Conservation (phyloP, 768 basidiomycete genomes). For the Lentinula sp. region DNA sequence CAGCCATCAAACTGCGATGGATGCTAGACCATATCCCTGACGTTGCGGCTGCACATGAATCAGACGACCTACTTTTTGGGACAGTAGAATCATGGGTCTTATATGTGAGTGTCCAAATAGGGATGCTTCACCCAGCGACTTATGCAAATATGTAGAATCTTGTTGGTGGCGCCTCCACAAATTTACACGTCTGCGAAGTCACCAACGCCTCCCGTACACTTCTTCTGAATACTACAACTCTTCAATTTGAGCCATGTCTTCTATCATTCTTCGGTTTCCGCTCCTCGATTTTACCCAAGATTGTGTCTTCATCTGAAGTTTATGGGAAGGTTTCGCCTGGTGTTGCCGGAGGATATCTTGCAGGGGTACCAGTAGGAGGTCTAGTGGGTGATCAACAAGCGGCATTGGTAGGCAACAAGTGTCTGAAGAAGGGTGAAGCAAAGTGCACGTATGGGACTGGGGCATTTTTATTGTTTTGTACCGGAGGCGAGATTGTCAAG, state of each 20-base stretch:
- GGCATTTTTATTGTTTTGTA: conserved; percentile 93
- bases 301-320: conserved; percentile 89
- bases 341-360: conserved; percentile 58
- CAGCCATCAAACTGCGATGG: conserved; percentile 94
- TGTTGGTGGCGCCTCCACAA: conserved; percentile 65
- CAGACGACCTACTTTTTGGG: conserved; percentile 82
- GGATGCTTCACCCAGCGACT: background rate
- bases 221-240: conserved; percentile 74
- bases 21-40: conserved; percentile 84
- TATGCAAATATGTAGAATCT: conserved; percentile 51
- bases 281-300: conserved; percentile 69
- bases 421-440: conserved; percentile 83
- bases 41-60: conserved; percentile 72
- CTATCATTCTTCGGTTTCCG: conserved; percentile 85
- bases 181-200: conserved; percentile 83
- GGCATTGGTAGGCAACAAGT: conserved; percentile 94
- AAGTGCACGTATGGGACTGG: conserved; percentile 99
- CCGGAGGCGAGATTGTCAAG: conserved; percentile 79
- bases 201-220: conserved; percentile 97
- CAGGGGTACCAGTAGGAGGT: conserved; percentile 82
- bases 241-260: conserved; percentile 79
- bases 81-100: conserved; percentile 97
- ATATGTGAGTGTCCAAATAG: conserved; percentile 48
- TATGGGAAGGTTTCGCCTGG: conserved; percentile 76
- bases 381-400: conserved; percentile 99